These are phyloP conservation scores for Porodaedalea pini DNA, from an alignment of 1,284 basidiomycete genomes.

Conservation along the genomic window DNA sequence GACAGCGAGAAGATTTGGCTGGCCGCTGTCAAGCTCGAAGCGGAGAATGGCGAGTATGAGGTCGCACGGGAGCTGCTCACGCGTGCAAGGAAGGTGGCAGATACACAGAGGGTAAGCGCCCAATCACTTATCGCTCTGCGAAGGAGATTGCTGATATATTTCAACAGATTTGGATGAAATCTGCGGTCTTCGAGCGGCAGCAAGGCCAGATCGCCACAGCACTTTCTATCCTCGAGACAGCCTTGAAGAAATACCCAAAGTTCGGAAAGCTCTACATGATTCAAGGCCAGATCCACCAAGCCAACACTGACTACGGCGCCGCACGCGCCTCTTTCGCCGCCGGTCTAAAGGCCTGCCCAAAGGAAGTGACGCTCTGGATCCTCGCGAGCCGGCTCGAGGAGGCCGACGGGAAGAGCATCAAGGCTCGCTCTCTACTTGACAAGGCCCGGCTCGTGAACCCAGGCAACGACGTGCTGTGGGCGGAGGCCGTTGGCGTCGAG, in stretches of 20 bases:
- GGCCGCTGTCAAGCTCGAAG: constrained; percentile 93
- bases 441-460: constrained; percentile 86
- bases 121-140: constrained; percentile 1
- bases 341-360: constrained; percentile 81
- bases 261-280: constrained; percentile 96
- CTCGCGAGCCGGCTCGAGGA: constrained; percentile 87
- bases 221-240: constrained; percentile 70
- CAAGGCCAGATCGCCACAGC: constrained; percentile 76
- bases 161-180: constrained; percentile 95
- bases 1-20: constrained; percentile 98
- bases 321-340: constrained; percentile 78
- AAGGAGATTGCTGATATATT: constrained; percentile 11
- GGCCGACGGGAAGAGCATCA: constrained; percentile 83
- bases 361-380: constrained; percentile 84
- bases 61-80: constrained; percentile 85
- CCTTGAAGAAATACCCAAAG: constrained; percentile 77
- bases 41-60: constrained; percentile 85
- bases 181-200: constrained; percentile 90
- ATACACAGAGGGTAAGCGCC: constrained; percentile 77
- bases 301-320: constrained; percentile 53
- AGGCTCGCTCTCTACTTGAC: constrained; percentile 89
- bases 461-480: constrained; percentile 83
- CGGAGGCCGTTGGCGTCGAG: constrained; percentile 87
- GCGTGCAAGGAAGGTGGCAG: constrained; percentile 85
- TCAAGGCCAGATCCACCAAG: constrained; percentile 85